Base-by-base conservation (phyloP, 768 basidiomycete species). In the Serendipita sp. region DNA sequence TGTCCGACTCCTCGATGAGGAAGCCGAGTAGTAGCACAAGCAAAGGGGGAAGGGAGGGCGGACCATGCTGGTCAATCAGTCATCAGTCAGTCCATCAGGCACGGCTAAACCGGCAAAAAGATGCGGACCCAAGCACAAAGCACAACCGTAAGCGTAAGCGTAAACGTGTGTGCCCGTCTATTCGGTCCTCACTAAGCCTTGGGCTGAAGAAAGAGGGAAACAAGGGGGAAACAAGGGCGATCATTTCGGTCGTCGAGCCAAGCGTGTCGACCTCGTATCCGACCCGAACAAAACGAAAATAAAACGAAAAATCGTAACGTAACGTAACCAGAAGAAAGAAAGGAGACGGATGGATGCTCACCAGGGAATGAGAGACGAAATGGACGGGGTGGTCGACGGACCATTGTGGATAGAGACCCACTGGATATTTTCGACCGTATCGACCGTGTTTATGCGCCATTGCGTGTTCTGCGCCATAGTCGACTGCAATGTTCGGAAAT, bases 321-420 rank as follows among this genome's bases (percentile, higher is more conserved):
- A 13, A 13, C 18, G 45, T 46, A 13, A 18, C 13, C 13, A 46
- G 11, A 11, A 46, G 45, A 11, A 46, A 18, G 48, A 51, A 51
- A 51, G 7, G 30, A 51, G n/a, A 41, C 7, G 13, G 13, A 44
- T 3, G 32, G n/a, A 11, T 64, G 67, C 74, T 30, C 67, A 79
- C 80, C 63, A 81, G 72, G 0, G 79, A 80, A 69, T 81, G 78
- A 2, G 78, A 80, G 5, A 81, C 64, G 65, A 82, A 79, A 70
- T 81, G 80, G 16, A 82, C 68, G 0, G 80, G 80, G 2, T 67
- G 68, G 37, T 70, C 66, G 18, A n/a, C 45, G 2, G 78, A 79
- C 80, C 80, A 81, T 47, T 73, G 68, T 2, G 80, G 78, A 69
- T 80, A 81, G 18, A 78, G 68, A 0, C 79, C 80, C n/a, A 64